These are phyloP conservation scores for Fraxinus paxiana DNA, from an alignment of 305 asterid species.

Conservation along the genomic window DNA sequence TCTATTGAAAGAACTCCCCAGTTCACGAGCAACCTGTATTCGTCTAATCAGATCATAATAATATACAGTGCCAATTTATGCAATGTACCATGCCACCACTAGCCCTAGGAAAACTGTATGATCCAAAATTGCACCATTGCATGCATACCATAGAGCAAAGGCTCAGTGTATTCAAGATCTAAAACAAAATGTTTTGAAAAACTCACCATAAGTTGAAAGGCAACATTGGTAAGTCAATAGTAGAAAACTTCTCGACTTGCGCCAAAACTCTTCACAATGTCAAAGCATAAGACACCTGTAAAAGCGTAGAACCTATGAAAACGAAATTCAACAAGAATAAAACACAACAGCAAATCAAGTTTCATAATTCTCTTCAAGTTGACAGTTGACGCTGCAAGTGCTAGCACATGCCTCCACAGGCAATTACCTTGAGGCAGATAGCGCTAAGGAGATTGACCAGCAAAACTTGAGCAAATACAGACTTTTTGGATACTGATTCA, in stretches of 20 bases:
- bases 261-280: slow-evolving; percentile 7
- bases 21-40: not conserved
- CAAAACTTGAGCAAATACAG: slow-evolving; percentile 1
- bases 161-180: not conserved
- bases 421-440: slow-evolving; percentile 1
- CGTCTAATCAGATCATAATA: not conserved
- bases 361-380: slow-evolving; percentile 1
- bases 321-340: not conserved
- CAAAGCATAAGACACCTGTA: slow-evolving; percentile 10
- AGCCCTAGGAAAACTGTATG: not conserved
- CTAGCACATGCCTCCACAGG: slow-evolving; percentile 6
- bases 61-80: not conserved
- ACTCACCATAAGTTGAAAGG: slow-evolving; percentile 23
- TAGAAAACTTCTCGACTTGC: not conserved
- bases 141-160: not conserved
- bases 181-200: not conserved
- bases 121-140: not conserved
- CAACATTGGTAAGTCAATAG: not conserved
- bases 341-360: slow-evolving; percentile 2
- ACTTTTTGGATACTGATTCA: not conserved
- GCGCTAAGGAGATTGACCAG: not conserved
- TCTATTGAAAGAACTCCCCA: not conserved
- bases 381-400: not conserved
- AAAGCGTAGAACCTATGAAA: slow-evolving; percentile 16
- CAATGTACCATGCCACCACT: not conserved